Conservation (phyloP, 345 rosid species). For the Hibiscus syriacus region DNA sequence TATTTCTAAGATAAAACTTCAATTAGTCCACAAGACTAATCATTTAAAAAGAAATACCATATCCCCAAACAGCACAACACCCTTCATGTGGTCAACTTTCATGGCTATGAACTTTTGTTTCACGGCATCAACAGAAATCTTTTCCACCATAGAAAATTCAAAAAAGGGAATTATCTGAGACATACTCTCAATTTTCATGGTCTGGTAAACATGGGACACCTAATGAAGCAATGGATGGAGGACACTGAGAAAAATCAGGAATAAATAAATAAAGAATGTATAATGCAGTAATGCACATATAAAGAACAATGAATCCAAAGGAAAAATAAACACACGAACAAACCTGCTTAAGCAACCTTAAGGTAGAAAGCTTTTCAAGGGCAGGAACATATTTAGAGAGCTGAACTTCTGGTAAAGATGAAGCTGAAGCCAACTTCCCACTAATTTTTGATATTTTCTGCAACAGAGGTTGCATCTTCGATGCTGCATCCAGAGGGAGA, state of each 20-base stretch:
- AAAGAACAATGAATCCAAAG: background rate
- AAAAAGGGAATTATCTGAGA: conserved; percentile 83
- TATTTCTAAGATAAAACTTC: background rate
- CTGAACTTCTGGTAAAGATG: conserved; percentile 87
- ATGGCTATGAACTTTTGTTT: conserved; percentile 69
- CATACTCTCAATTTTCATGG: conserved; percentile 65
- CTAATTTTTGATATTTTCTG: conserved; percentile 74
- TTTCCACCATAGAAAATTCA: conserved; percentile 74
- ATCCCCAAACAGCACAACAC: conserved; percentile 64
- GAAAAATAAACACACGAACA: conserved; percentile 3
- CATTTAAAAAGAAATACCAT: conserved; percentile 40
- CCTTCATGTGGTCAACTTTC: conserved; percentile 91
- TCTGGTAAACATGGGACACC: conserved; percentile 90
- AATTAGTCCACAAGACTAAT: background rate
- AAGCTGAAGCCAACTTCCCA: conserved; percentile 82
- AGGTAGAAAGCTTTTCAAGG: conserved; percentile 79
- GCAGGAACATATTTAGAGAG: conserved; percentile 74
- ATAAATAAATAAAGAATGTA: background rate
- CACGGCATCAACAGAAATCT: conserved; percentile 90
- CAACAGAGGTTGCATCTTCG: conserved; percentile 69
- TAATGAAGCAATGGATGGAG: conserved; percentile 22
- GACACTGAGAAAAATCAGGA: background rate
- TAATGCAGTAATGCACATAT: background rate
- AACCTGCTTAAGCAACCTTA: conserved; percentile 94
- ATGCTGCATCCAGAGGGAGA: conserved; percentile 77